Percentiles rank a stretch among this genome's conserved stretches.
Conservation (phyloP, 805 yeast species). For the Torulaspora maleeae region DNA sequence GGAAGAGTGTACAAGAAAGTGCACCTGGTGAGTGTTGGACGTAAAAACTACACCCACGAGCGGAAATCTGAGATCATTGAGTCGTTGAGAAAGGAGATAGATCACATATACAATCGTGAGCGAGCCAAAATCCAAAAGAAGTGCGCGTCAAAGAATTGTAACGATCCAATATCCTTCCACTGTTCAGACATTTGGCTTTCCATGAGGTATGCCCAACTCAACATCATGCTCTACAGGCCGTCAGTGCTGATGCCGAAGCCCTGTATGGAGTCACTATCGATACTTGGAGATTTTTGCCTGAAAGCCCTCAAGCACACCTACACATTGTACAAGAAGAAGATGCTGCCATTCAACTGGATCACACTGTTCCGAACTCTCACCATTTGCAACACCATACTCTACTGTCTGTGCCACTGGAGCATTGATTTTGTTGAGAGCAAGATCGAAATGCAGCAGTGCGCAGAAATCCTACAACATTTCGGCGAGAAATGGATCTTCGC, state of each 20-base stretch:
- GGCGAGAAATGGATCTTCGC: conserved; percentile 47
- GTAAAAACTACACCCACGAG: conserved; percentile 29
- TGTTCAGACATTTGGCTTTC: conserved; percentile 36
- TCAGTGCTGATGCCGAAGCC: conserved; percentile 47
- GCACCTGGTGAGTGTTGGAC: conserved; percentile 43
- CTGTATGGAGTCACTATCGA: conserved; percentile 37
- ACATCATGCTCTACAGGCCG: conserved; percentile 47
- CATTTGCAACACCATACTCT: conserved; percentile 44
- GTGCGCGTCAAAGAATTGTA: conserved; percentile 12
- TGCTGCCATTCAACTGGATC: conserved; percentile 49
- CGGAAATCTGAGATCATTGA: conserved; percentile 35
- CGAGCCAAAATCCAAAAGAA: conserved; percentile 24
- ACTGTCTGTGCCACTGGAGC: conserved; percentile 45
- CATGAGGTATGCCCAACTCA: conserved; percentile 44
- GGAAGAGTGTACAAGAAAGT: conserved; percentile 44
- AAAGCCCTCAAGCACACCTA: conserved; percentile 45
- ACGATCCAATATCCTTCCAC: conserved; percentile 32
- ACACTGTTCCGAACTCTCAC: conserved; percentile 44
- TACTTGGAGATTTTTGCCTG: conserved; percentile 43
- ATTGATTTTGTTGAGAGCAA: conserved; percentile 45
- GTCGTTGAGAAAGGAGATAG: conserved; percentile 36
- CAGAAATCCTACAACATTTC: conserved; percentile 44
- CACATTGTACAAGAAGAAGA: conserved; percentile 41
- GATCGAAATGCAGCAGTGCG: conserved; percentile 43
- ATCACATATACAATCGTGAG: conserved; percentile 28